phyloP scores from a whole-genome alignment of 257 asterid genomes.

The Petunia axillaris region DNA sequence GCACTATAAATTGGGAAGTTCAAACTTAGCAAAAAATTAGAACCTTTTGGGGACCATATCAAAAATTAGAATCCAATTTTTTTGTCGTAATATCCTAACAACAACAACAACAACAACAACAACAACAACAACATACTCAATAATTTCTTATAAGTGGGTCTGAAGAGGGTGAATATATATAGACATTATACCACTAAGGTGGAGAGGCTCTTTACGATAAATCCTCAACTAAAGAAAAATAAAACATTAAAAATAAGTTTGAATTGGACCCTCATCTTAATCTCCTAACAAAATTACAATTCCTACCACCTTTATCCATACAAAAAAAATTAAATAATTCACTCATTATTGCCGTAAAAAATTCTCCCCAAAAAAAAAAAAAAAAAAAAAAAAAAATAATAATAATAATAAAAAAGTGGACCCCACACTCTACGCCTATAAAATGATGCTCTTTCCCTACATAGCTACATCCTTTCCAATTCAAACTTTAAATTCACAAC shows the following conservation, averaged over 20 bases:
- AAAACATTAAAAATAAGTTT: too few relatives aligned
- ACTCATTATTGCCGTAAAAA: slow-evolving; percentile 8
- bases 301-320: background rate
- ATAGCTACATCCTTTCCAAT: background rate
- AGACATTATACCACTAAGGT: too few relatives aligned
- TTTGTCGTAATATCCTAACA: background rate
- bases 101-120: too few relatives aligned
- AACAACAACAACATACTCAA: too few relatives aligned
- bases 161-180: too few relatives aligned
- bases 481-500: background rate
- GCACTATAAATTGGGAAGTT: background rate
- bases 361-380: background rate
- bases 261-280: background rate
- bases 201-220: too few relatives aligned
- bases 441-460: background rate
- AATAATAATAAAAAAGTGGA: background rate
- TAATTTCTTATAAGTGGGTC: too few relatives aligned
- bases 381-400: background rate
- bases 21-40: background rate
- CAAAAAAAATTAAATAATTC: slow-evolving; percentile 19
- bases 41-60: slow-evolving; percentile 2
- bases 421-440: slow-evolving; percentile 27
- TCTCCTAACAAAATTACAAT: background rate
- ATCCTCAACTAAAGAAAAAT: too few relatives aligned
- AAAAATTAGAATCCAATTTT: background rate